Percentiles rank a stretch among this genome's conserved stretches.
phyloP scores from a whole-genome alignment of 495 filamentous ascomycete species.

The Penicillium simplicissimum region DNA sequence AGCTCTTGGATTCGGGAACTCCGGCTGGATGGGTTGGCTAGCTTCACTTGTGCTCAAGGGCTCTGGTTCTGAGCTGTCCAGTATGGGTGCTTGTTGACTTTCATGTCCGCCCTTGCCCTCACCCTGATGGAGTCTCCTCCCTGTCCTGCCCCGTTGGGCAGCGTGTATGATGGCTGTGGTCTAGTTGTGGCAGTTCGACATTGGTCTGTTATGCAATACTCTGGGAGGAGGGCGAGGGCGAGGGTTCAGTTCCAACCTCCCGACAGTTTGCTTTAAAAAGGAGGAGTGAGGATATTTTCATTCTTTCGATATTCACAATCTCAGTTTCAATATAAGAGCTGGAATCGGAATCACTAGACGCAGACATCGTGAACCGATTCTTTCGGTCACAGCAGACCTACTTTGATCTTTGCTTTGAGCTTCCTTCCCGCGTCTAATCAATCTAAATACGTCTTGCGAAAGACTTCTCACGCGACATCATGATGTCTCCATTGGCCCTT shows the following conservation, averaged over 20 bases:
- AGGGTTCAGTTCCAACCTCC: not conserved
- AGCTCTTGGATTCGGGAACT: not conserved
- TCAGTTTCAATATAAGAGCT: not conserved
- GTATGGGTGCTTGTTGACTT: not conserved
- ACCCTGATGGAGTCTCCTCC: not conserved
- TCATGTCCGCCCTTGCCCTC: not conserved
- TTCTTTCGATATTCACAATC: not conserved
- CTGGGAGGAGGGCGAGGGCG: not conserved
- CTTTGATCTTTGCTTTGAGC: not conserved
- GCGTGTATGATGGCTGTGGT: not conserved
- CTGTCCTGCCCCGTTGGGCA: conserved; percentile 2
- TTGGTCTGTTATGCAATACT: not conserved
- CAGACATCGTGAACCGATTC: not conserved
- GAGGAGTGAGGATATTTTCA: not conserved
- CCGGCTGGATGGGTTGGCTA: conserved; percentile 7
- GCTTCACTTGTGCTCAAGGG: conserved; percentile 4
- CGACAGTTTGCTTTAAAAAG: not conserved
- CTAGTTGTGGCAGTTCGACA: not conserved
- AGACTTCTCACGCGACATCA: not conserved
- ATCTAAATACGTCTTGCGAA: not conserved
- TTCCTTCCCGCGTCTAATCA: no score
- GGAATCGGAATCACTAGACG: not conserved
- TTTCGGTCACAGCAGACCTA: not conserved
- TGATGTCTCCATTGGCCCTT: not conserved
- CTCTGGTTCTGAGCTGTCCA: not conserved